Base-by-base conservation (phyloP, 2,329 filamentous ascomycete genomes). In the Fusarium cyanostomum region DNA sequence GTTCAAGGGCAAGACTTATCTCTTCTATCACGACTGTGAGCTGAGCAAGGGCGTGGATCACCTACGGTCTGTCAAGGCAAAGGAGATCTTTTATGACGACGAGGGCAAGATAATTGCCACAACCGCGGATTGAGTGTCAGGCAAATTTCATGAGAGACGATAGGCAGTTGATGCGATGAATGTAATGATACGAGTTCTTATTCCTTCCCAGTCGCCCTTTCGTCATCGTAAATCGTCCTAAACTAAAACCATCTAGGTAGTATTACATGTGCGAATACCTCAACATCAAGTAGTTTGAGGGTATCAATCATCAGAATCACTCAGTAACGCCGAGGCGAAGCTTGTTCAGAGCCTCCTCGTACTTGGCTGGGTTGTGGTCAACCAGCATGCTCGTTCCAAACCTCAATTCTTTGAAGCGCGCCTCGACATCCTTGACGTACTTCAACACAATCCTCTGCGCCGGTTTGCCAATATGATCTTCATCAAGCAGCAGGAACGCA, bases 21-120 rank as follows among this genome's bases (percentile, higher is more conserved):
- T 94, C 54, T 93, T 93, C 74, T 87, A 92, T 73, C 91, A 93
- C 72, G 91, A 93, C 77, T 87, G 87, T 58, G 85, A 86, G 72
- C 73, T 92, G 53, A 90, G 87, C 51, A 81, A 82, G 13, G 89
- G 89, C 0, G 85, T 90, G 49, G 86, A 89, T 70, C 90, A 94
- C 73, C 72, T 94, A 76, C 79, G 91, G 58, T 88, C 84, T 64
- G 90, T 92, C 34, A 92, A 92, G 82, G 86, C 89, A 57, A 84
- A 85, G 77, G 90, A 93, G 81, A 87, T 93, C 59, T 86, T 88
- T 35, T 92, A 92, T 73, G 86, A 91, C 72, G 79, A 78, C 8
- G 81, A 87, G 33, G 90, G 89, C 0, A 85, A 81, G 70, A 90
- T 92, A 58, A 74, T 79, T 26, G 77, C 78, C 8, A 73, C 70